Evolutionary conservation across 345 rosid species (phyloP).

Genomic region (Boechera divaricarpa): DNA sequence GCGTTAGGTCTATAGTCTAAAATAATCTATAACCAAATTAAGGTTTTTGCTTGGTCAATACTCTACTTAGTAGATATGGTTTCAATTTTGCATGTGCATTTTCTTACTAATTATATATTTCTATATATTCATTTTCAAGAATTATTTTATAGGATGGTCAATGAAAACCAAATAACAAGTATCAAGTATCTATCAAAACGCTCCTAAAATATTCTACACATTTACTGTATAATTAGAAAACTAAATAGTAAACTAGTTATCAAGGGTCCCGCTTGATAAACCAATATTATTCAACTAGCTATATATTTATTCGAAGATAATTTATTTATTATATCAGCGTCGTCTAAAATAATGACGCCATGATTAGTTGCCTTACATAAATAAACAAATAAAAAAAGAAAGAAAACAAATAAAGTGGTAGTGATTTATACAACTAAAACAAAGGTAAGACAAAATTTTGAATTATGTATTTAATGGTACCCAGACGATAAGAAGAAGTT

Average conservation of each 20-base stretch:
- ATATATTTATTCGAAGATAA: neutral
- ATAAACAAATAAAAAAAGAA: neutral
- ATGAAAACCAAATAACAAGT: neutral
- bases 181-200: conserved; percentile 21
- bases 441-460: conserved; percentile 13
- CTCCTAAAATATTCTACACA: neutral
- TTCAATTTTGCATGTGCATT: neutral
- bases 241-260: neutral
- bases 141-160: neutral
- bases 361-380: neutral
- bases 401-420: neutral
- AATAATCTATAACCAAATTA: neutral
- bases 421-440: neutral
- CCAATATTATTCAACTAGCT: neutral
- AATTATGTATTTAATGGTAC: conserved; percentile 35
- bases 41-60: neutral
- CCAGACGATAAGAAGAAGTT: conserved; percentile 33
- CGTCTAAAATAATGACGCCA: neutral
- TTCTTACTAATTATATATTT: neutral
- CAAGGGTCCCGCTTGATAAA: conserved; percentile 28
- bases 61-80: neutral
- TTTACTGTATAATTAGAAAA: conserved; percentile 30
- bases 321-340: neutral
- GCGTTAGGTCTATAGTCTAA: neutral
- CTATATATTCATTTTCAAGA: too few species aligned